Conservation (phyloP, 2,329 filamentous ascomycete genomes). For the Beauveria australis region DNA sequence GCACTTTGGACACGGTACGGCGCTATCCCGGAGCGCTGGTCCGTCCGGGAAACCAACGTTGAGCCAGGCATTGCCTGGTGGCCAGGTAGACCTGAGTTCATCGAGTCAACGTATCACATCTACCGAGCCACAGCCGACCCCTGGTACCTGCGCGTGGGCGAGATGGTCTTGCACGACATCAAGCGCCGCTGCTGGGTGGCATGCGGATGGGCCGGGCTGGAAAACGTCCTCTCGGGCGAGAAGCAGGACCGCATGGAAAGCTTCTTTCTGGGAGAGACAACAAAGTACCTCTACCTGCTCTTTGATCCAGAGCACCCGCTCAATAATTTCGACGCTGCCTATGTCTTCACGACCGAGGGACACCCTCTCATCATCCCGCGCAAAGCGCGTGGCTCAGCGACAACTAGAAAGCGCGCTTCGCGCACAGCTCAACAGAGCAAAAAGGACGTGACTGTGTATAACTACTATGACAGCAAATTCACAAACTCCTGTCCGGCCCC, state of each 20-base stretch:
- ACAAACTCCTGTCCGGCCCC: constrained; percentile 60
- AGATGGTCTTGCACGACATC: constrained; percentile 90
- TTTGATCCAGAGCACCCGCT: constrained; percentile 81
- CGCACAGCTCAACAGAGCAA: constrained; percentile 15
- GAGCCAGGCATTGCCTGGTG: constrained; percentile 89
- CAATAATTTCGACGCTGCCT: constrained; percentile 77
- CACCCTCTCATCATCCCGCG: constrained; percentile 80
- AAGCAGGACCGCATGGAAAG: constrained; percentile 95
- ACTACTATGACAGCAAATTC: constrained; percentile 36
- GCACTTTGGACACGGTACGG: constrained; percentile 92
- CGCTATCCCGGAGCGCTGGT: constrained; percentile 93
- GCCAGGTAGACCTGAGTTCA: constrained; percentile 90
- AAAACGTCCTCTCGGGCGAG: constrained; percentile 75
- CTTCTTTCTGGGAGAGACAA: constrained; percentile 94
- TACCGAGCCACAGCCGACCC: constrained; percentile 89
- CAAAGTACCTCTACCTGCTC: constrained; percentile 89
- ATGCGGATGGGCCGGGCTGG: constrained; percentile 89
- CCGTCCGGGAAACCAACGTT: constrained; percentile 71
- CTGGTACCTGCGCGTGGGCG: constrained; percentile 92
- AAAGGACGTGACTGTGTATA: constrained; percentile 19
- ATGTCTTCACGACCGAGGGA: constrained; percentile 92
- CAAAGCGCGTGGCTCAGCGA: constrained; percentile 12
- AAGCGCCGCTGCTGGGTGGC: constrained; percentile 78
- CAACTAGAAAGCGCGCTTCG: neutral
- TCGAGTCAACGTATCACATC: constrained; percentile 94